Base-by-base conservation (phyloP, 805 yeast species). In the Candida sonorensis region DNA sequence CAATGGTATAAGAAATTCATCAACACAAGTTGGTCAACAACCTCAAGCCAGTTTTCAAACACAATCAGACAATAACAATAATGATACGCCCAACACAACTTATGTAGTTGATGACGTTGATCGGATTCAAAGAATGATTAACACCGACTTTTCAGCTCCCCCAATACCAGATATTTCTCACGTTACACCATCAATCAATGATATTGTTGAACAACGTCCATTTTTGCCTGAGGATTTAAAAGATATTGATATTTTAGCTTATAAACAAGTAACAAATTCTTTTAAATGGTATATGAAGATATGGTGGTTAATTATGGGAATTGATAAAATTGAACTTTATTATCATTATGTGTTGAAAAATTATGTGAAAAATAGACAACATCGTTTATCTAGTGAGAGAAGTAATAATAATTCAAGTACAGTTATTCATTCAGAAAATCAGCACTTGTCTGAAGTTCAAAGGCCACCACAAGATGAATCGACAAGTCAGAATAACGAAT, bases 241-340 rank as follows among this genome's bases (percentile, higher is more conserved):
- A 8, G 59, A 67, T 27, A 40, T 75, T 12, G 78, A 74, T 42
- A 59, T 46, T 8, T 40, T 51, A 11, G 81, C 79, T 0, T 59
- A 49, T 19, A 57, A 55, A 18, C 40, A 53, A 4, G 64, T 75
- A 4, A 44, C 55, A 11, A 33, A 38, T 21, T 36, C 31, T 38
- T 46, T 34, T 29, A 38, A 31, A 15, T 53, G 57, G 46, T 26
- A 35, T 17, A 58, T 51, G 45, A 43, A 38, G 11, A 18, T 68
- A 0, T 72, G 72, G 49, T 77, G 82, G 81, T 51, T 50, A 24
- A 17, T 72, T 4, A 72, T 78, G 78, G 81, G 82, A 1, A 62
- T 78, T 22, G 45, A 66, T 3, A 59, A 47, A 30, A 42, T 50
- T 7, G 75, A 77, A 38, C 43, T 78, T 33, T 66, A 64, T 45